These are phyloP conservation scores for Phaeosphaeria sp. DNA, from an alignment of 2,329 filamentous ascomycete species.

Conservation along the genomic window DNA sequence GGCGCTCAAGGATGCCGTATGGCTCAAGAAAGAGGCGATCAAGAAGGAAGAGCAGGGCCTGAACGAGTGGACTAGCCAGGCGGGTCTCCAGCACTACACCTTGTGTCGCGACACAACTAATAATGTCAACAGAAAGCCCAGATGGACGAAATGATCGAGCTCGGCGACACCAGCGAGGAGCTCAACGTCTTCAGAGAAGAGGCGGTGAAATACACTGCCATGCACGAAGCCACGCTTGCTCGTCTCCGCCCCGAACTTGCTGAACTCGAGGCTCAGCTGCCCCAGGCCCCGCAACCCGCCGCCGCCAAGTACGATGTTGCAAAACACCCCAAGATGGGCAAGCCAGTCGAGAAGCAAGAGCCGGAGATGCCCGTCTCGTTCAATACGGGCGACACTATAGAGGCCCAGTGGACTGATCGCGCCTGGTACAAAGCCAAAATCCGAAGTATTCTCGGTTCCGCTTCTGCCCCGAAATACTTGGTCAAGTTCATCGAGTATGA, in stretches of 20 bases:
- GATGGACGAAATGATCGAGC: constrained; percentile 78
- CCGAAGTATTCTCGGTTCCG: constrained; percentile 90
- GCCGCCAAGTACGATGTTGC: constrained; percentile 76
- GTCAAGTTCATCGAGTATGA: constrained; percentile 95
- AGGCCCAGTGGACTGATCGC: constrained; percentile 92
- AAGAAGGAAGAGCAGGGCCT: constrained; percentile 24
- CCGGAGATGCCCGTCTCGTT: constrained; percentile 62
- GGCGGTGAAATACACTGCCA: constrained; percentile 79
- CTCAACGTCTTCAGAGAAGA: constrained; percentile 82
- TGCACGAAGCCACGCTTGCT: constrained; percentile 80
- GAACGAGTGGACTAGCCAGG: constrained; percentile 22
- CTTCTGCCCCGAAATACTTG: constrained; percentile 88
- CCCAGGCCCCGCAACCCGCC: constrained; percentile 45
- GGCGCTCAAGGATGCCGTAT: constrained; percentile 34
- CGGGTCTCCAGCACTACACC: constrained; percentile 1
- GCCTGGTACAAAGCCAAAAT: constrained; percentile 92
- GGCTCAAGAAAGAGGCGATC: constrained; percentile 33
- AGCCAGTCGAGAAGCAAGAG: constrained; percentile 50
- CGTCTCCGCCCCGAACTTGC: constrained; percentile 69
- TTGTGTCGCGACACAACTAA: constrained; percentile 2
- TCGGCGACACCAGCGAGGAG: constrained; percentile 80
- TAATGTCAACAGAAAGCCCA: constrained; percentile 43
- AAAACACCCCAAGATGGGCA: constrained; percentile 76
- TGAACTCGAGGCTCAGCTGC: constrained; percentile 56
- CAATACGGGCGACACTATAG: constrained; percentile 85